A percentile compares a stretch with the other conserved stretches of the same genome.
phyloP scores from a whole-genome alignment of 2,329 filamentous ascomycete genomes.

The Diatrype stigma region DNA sequence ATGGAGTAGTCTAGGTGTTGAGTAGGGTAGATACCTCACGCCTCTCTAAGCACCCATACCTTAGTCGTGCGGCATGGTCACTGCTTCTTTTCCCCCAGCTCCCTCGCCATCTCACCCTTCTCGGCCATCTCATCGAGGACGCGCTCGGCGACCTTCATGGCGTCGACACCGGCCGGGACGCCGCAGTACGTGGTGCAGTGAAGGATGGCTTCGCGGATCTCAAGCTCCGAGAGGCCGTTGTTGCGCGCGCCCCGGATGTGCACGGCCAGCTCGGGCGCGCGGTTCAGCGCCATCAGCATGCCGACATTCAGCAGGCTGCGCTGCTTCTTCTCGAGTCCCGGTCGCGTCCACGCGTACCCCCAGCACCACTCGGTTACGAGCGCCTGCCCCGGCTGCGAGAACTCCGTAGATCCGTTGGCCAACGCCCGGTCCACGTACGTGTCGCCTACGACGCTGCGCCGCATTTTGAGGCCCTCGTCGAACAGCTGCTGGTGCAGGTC shows the following conservation, averaged over 20 bases:
- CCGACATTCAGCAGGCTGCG: slow-evolving; percentile 60
- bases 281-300: slow-evolving; percentile 56
- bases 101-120: slow-evolving; percentile 23
- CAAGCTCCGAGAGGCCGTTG: slow-evolving; percentile 57
- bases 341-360: slow-evolving; percentile 61
- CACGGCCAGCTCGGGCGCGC: slow-evolving; percentile 53
- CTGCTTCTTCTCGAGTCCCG: slow-evolving; percentile 57
- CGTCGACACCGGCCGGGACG: slow-evolving; percentile 39
- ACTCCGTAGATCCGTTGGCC: slow-evolving; percentile 52
- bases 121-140: slow-evolving; percentile 28
- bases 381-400: slow-evolving; percentile 57
- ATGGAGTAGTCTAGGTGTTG: too few relatives aligned
- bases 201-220: slow-evolving; percentile 57
- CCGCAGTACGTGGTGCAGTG: slow-evolving; percentile 43
- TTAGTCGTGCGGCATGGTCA: too few relatives aligned
- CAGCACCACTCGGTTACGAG: slow-evolving; percentile 61
- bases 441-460: slow-evolving; percentile 57
- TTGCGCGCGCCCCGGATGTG: slow-evolving; percentile 61
- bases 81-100: slow-evolving; percentile 25
- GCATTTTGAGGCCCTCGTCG: slow-evolving; percentile 56
- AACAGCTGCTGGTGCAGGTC: slow-evolving; percentile 51
- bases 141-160: slow-evolving; percentile 29
- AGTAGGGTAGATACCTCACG: too few relatives aligned
- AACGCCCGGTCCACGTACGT: slow-evolving; percentile 56
- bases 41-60: too few relatives aligned